Evolutionary conservation across 2,329 filamentous ascomycete species (phyloP).

Genomic region (Fusarium irregulare): DNA sequence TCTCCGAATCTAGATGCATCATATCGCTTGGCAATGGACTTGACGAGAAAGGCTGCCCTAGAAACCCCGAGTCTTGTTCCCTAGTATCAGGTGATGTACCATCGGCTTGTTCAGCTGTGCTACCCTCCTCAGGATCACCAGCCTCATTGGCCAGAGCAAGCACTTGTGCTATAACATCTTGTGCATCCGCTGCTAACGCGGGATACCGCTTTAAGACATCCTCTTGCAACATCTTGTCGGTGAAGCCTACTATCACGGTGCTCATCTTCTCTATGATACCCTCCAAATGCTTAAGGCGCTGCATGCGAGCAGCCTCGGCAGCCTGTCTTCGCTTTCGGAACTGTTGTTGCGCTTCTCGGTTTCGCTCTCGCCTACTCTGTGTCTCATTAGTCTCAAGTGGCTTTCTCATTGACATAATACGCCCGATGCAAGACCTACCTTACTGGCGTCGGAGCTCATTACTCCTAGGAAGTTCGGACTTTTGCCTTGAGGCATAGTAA

Average conservation of each 20-base stretch:
- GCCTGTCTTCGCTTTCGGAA: slow-evolving; percentile 19
- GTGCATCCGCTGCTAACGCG: neutral
- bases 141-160: slow-evolving; percentile 12
- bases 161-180: slow-evolving; percentile 6
- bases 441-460: neutral
- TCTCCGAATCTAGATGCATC: neutral
- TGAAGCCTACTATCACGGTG: slow-evolving; percentile 8
- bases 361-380: slow-evolving; percentile 17
- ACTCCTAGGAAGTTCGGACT: neutral
- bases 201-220: slow-evolving; percentile 12
- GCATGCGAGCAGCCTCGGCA: neutral
- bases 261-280: slow-evolving; percentile 19
- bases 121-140: neutral
- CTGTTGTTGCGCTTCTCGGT: slow-evolving; percentile 22
- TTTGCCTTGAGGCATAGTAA: neutral
- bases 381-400: neutral
- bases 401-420: neutral
- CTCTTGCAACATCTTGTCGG: slow-evolving; percentile 12
- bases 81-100: neutral
- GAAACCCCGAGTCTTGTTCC: neutral
- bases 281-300: slow-evolving; percentile 11
- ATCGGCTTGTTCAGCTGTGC: neutral
- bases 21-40: too few relatives aligned
- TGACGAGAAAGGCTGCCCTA: neutral
- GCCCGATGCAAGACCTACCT: neutral